These are phyloP conservation scores for Cladorrhinum sp. DNA, from an alignment of 2,329 filamentous ascomycete genomes.

Conservation along the genomic window DNA sequence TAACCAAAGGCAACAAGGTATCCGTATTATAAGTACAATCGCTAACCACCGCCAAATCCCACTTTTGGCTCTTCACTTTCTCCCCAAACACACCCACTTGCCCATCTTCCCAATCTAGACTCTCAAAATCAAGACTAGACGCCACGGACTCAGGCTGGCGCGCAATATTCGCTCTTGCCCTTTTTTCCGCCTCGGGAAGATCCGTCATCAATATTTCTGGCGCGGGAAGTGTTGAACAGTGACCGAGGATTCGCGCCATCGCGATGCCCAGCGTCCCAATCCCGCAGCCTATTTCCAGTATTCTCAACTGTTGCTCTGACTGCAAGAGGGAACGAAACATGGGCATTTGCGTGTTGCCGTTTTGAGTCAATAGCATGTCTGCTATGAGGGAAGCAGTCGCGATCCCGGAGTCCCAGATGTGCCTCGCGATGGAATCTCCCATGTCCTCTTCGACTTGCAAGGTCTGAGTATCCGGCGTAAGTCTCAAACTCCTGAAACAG, in stretches of 20 bases:
- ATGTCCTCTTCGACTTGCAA: conserved; percentile 54
- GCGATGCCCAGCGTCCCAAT: conserved; percentile 55
- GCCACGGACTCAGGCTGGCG: conserved; percentile 23
- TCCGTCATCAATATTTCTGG: conserved; percentile 45
- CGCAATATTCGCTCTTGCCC: conserved; percentile 47
- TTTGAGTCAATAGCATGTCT: conserved; percentile 22
- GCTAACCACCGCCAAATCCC: conserved; percentile 55
- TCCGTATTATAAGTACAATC: conserved; percentile 63
- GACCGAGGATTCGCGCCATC: conserved; percentile 34
- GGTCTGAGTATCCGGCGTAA: conserved; percentile 15
- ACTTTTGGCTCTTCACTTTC: conserved; percentile 37
- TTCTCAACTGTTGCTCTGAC: conserved; percentile 32
- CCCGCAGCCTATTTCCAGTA: conserved; percentile 56
- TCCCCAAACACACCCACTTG: conserved; percentile 43
- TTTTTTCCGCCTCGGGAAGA: conserved; percentile 50
- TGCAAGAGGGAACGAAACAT: conserved; percentile 33
- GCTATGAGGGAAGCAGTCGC: conserved; percentile 41
- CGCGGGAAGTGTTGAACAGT: neutral
- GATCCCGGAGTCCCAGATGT: conserved; percentile 58
- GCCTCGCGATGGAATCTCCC: conserved; percentile 57
- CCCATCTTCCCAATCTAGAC: conserved; percentile 56
- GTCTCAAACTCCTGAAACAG: conserved; percentile 34
- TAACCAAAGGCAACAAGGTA: conserved; percentile 51
- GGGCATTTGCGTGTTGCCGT: conserved; percentile 21
- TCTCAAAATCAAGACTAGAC: conserved; percentile 46